These are phyloP conservation scores for Macadamia tetraphylla DNA, from an alignment of 164 flowering plant species.

Conservation along the genomic window DNA sequence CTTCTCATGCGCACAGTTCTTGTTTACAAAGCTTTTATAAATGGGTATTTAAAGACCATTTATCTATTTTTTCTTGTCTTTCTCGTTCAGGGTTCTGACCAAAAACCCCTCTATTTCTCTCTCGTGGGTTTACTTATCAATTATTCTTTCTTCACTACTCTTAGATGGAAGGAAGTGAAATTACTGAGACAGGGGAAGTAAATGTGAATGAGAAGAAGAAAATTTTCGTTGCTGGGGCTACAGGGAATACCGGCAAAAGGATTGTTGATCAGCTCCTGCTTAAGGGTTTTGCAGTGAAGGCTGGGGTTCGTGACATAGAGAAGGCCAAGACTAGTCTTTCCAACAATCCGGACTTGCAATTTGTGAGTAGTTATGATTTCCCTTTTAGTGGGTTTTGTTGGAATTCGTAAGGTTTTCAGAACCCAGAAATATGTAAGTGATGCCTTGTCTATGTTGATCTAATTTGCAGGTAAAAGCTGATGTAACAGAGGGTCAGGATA, in stretches of 20 bases:
- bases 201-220: constrained; percentile 38
- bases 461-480: constrained; percentile 74
- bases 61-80: no score
- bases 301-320: constrained; percentile 77
- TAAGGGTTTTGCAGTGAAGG: constrained; percentile 79
- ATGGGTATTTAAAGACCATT: no score
- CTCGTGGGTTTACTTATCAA: background rate
- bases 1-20: no score
- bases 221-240: constrained; percentile 91
- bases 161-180: constrained; percentile 62
- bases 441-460: background rate
- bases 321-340: constrained; percentile 53
- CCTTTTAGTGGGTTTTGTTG: no score
- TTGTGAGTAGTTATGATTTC: constrained; percentile 36
- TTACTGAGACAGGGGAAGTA: constrained; percentile 27
- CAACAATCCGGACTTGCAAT: constrained; percentile 47
- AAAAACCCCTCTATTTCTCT: background rate
- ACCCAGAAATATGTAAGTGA: background rate
- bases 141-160: constrained; percentile 1
- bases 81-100: no score
- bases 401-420: background rate
- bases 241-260: constrained; percentile 88
- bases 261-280: constrained; percentile 79
- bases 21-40: no score
- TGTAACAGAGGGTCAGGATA: constrained; percentile 76